Conservation (phyloP, 371 early-diverging fungal species). For the Phascolomyces articulosus region DNA sequence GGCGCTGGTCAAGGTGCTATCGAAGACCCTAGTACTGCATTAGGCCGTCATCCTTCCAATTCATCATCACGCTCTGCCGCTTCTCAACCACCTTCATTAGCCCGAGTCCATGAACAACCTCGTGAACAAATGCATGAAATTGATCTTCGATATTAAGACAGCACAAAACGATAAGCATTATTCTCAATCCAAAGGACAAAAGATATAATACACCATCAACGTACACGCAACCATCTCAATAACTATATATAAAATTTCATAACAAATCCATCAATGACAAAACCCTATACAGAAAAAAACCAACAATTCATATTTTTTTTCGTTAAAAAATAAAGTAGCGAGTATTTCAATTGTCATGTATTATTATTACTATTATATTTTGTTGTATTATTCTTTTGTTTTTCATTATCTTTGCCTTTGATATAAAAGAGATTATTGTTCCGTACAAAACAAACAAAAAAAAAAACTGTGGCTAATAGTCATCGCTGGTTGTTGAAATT, state of each 20-base stretch:
- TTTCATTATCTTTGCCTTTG: not conserved
- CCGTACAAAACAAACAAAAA: not conserved
- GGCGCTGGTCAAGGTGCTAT: slow-evolving; percentile 24
- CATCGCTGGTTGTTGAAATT: not conserved
- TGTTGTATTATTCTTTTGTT: slow-evolving; percentile 8
- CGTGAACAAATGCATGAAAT: slow-evolving; percentile 22
- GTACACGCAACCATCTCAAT: not conserved
- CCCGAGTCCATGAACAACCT: slow-evolving; percentile 21
- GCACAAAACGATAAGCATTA: too few relatives aligned
- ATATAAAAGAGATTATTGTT: not conserved
- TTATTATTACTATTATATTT: slow-evolving; percentile 5
- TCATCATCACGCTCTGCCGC: slow-evolving; percentile 24
- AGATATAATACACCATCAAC: not conserved
- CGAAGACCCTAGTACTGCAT: slow-evolving; percentile 12
- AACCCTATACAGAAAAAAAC: too few relatives aligned
- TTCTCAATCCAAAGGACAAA: too few relatives aligned
- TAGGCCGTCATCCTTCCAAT: slow-evolving; percentile 24
- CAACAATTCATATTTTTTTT: not conserved
- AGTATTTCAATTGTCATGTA: slow-evolving; percentile 3
- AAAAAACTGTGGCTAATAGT: not conserved
- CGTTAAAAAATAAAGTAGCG: slow-evolving; percentile 6
- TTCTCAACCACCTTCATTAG: slow-evolving; percentile 26
- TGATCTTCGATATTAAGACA: slow-evolving; percentile 24
- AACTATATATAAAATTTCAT: not conserved
- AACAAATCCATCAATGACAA: not conserved